phyloP scores from a whole-genome alignment of 2,329 filamentous ascomycete genomes.

The Samsoniella hepiali region DNA sequence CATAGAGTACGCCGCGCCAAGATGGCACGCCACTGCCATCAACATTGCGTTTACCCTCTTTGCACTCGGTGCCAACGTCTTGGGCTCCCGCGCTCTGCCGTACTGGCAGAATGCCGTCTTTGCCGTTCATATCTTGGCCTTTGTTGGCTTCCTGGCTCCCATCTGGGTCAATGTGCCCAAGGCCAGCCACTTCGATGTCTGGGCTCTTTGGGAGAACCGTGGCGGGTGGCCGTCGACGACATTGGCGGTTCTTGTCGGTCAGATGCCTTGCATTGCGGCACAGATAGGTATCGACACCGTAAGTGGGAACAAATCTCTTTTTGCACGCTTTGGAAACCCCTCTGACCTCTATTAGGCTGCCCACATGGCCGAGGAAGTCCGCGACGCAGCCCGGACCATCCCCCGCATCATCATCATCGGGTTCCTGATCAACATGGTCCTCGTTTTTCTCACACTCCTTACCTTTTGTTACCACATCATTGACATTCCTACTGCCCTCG shows the following conservation, averaged over 20 bases:
- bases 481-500: constrained; percentile 12
- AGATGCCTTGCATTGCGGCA: constrained; percentile 18
- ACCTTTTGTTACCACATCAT: constrained; percentile 18
- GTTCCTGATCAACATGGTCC: constrained; percentile 3
- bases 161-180: constrained; percentile 22
- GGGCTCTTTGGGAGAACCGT: constrained; percentile 19
- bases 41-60: constrained; percentile 17
- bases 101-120: constrained; percentile 22
- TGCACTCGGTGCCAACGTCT: constrained; percentile 17
- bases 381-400: constrained; percentile 20
- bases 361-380: constrained; percentile 23
- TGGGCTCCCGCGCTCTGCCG: constrained; percentile 15
- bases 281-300: constrained; percentile 21
- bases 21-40: constrained; percentile 21
- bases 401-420: constrained; percentile 18
- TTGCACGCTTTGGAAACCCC: neutral
- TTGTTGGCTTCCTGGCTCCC: constrained; percentile 19
- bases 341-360: constrained; percentile 6
- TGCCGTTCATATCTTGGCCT: constrained; percentile 19
- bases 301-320: neutral
- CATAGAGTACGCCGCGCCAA: constrained; percentile 14
- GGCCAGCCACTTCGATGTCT: constrained; percentile 18
- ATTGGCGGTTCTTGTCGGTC: constrained; percentile 21
- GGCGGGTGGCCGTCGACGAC: constrained; percentile 20
- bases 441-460: constrained; percentile 12